Evolutionary conservation across 805 yeast species (phyloP).

Genomic region (Saturnispora zaruensis): DNA sequence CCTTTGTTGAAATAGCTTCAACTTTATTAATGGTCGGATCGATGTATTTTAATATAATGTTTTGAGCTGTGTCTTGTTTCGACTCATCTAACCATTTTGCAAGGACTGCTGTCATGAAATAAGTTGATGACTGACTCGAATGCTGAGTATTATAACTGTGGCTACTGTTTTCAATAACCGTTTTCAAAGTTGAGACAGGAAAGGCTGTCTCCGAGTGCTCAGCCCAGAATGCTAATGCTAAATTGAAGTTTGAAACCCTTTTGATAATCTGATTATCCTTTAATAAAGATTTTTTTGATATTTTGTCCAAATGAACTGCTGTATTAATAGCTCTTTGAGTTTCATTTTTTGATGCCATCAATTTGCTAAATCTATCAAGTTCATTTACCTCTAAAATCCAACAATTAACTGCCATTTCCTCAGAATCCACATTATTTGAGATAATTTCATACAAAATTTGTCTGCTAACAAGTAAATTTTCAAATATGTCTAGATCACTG

Average conservation of each 20-base stretch:
- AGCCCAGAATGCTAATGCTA: constrained; percentile 60
- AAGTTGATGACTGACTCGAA: background rate
- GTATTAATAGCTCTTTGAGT: constrained; percentile 46
- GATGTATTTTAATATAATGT: constrained; percentile 51
- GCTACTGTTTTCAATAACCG: constrained; percentile 18
- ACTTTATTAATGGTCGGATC: constrained; percentile 32
- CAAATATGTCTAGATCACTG: constrained; percentile 31
- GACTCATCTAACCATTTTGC: constrained; percentile 69
- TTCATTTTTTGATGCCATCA: constrained; percentile 32
- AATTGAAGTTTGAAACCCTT: constrained; percentile 33
- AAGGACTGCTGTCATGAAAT: constrained; percentile 28
- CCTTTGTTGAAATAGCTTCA: constrained; percentile 17
- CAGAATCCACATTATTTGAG: background rate
- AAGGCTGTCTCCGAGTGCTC: constrained; percentile 43
- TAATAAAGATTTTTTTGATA: constrained; percentile 21
- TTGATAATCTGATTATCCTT: constrained; percentile 9
- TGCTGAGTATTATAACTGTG: background rate
- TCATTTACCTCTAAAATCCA: constrained; percentile 30
- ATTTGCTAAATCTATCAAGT: constrained; percentile 33
- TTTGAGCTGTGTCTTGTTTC: constrained; percentile 54
- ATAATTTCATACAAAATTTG: constrained; percentile 29
- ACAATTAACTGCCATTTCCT: constrained; percentile 1
- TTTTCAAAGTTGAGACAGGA: constrained; percentile 48
- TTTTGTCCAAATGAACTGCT: constrained; percentile 35
- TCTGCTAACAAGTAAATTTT: constrained; percentile 37